phyloP scores from a whole-genome alignment of 2,329 filamentous ascomycete species.

The Xylaria sp. region DNA sequence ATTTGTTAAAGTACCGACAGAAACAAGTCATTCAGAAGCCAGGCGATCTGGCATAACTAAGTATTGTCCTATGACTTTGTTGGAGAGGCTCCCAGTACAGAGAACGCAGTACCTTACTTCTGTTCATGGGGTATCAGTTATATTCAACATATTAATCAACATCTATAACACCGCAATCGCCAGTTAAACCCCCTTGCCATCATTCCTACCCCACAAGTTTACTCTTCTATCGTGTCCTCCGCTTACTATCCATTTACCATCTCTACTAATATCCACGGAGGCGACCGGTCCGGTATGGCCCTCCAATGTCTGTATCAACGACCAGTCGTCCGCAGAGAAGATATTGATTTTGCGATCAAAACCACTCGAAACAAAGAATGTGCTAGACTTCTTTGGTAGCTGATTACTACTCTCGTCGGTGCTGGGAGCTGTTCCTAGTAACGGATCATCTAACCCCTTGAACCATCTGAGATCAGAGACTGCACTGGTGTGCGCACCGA shows the following conservation, averaged over 20 bases:
- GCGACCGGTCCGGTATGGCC: slow-evolving; percentile 94
- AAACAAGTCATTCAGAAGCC: not conserved
- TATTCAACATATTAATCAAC: slow-evolving; percentile 26
- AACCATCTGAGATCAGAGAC: slow-evolving; percentile 96
- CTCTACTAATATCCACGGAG: slow-evolving; percentile 86
- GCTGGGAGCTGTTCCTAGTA: slow-evolving; percentile 69
- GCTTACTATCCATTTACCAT: slow-evolving; percentile 93
- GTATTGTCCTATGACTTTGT: not conserved
- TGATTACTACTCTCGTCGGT: slow-evolving; percentile 73
- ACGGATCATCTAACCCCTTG: slow-evolving; percentile 82
- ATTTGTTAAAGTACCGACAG: not conserved
- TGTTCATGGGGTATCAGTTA: slow-evolving; percentile 44
- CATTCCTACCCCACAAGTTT: slow-evolving; percentile 94
- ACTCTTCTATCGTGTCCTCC: slow-evolving; percentile 94
- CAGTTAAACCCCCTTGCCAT: slow-evolving; percentile 65
- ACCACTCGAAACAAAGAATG: slow-evolving; percentile 89
- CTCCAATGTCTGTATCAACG: slow-evolving; percentile 84
- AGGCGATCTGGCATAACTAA: not conserved
- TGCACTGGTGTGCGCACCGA: slow-evolving; percentile 90
- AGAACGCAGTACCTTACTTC: not conserved
- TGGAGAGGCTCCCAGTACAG: not conserved
- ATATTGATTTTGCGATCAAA: slow-evolving; percentile 97
- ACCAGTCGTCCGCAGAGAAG: slow-evolving; percentile 97
- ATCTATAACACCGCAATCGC: slow-evolving; percentile 23
- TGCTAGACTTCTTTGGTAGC: slow-evolving; percentile 85